These are phyloP conservation scores for Arabidopsis hybrid DNA, from an alignment of 441 rosid genomes.

Conservation along the genomic window DNA sequence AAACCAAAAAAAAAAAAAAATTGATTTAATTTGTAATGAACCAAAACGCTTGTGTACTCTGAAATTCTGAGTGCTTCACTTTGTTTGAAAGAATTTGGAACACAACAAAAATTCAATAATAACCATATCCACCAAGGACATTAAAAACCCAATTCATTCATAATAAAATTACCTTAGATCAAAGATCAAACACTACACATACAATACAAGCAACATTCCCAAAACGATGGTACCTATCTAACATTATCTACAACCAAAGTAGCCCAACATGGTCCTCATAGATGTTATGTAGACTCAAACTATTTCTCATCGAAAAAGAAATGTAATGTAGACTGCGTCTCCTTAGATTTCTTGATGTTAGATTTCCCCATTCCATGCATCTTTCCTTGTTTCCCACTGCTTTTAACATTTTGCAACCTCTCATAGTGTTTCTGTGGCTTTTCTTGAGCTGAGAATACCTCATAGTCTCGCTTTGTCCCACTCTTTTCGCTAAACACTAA, in stretches of 20 bases:
- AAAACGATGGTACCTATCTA: too few species aligned
- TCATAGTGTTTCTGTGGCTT: conserved; percentile 31
- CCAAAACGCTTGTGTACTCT: too few species aligned
- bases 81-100: too few species aligned
- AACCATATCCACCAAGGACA: too few species aligned
- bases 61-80: too few species aligned
- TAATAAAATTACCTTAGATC: too few species aligned
- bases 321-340: conserved; percentile 69
- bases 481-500: conserved; percentile 26
- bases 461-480: conserved; percentile 53
- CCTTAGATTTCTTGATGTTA: conserved; percentile 48
- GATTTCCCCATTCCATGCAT: conserved; percentile 56
- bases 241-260: not conserved
- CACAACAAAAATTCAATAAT: too few species aligned
- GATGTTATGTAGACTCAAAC: conserved; percentile 15
- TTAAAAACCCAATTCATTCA: too few species aligned
- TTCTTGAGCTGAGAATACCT: conserved; percentile 44
- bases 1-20: too few species aligned
- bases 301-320: conserved; percentile 69
- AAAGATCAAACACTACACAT: too few species aligned
- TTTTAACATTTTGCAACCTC: conserved; percentile 30
- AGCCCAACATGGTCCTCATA: not conserved
- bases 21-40: too few species aligned
- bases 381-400: conserved; percentile 15
- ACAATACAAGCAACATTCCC: too few species aligned